Base-by-base conservation (phyloP, 495 filamentous ascomycete genomes). In the Penicillium canescens region DNA sequence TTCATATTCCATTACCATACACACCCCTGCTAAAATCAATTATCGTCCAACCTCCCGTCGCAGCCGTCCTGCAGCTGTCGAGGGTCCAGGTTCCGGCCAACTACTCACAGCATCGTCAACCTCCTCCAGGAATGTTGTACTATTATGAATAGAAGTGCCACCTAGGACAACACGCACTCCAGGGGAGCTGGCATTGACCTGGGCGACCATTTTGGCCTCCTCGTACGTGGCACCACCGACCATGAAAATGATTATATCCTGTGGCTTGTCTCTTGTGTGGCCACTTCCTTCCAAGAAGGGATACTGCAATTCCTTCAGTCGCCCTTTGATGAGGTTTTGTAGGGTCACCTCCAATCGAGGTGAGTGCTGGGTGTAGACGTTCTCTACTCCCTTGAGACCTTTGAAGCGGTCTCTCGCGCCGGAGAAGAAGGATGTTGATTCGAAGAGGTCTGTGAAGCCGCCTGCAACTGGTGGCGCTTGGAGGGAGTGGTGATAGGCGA, bases 281-380 rank as follows among this genome's bases (percentile, higher is more conserved):
- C 85, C 86, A 13, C 88, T 86, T 14, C 90, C 91, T 51, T 98
- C 94, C 0, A 97, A 79, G 67, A 96, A 98, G 0, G 94, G 94
- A 60, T 96, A 96, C 46, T 91, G 85, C 46, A 89, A 79, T 61
- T 93, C 89, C 56, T 84, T 85, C 43, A 98, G 72, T 50, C 89
- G 83, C 10, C 93, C 94, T 61, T 96, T 96, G 73, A 97, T 91
- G 13, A 98, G 75, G 58, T 94, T 92, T 63, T 96, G 91, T 9
- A 98, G 73, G 1, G 91, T 96, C 9, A 82, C 81, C 69, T 96
- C 92, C 41, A 98, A 68, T 40, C 90, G 79, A 0, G 94, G 92
- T 2, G 92, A 94, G 70, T 98, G 94, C 69, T 98, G 95, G 0
- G 94, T 98, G 68, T 98, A 98, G 18, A 98, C 94, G 60, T 98